Evolutionary conservation across 352 stramenopile genomes (phyloP).

Genomic region (Globisporangium radiosum): DNA sequence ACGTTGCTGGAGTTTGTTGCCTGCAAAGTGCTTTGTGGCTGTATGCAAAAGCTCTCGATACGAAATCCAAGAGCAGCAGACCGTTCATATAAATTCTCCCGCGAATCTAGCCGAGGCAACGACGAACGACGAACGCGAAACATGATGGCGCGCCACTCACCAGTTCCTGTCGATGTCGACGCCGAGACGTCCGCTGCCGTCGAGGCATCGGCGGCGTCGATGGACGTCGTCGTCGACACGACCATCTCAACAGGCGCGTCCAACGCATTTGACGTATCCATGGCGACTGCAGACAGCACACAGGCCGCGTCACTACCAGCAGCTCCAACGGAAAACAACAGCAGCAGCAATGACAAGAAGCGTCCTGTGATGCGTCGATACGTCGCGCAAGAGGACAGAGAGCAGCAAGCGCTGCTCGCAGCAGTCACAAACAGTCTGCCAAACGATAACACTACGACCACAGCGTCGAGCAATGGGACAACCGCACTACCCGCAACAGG

Average conservation of each 20-base stretch:
- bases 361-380: slow-evolving; percentile 10
- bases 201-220: not conserved
- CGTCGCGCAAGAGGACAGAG: slow-evolving; percentile 10
- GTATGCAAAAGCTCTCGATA: not conserved
- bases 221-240: not conserved
- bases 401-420: slow-evolving; percentile 1
- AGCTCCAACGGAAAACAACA: not conserved
- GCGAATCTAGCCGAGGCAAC: not conserved
- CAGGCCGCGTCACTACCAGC: not conserved
- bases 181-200: not conserved
- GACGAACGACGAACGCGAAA: not conserved
- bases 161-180: not conserved
- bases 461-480: no score
- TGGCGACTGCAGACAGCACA: no score
- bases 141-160: no score
- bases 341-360: slow-evolving; percentile 7
- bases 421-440: not conserved
- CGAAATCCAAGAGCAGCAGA: not conserved
- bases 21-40: not conserved
- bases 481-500: no score
- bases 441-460: no score
- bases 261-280: no score
- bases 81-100: not conserved
- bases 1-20: not conserved
- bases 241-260: no score